These are phyloP conservation scores for Panicum virgatum DNA, from an alignment of 202 grass and related monocot genomes.

Conservation along the genomic window DNA sequence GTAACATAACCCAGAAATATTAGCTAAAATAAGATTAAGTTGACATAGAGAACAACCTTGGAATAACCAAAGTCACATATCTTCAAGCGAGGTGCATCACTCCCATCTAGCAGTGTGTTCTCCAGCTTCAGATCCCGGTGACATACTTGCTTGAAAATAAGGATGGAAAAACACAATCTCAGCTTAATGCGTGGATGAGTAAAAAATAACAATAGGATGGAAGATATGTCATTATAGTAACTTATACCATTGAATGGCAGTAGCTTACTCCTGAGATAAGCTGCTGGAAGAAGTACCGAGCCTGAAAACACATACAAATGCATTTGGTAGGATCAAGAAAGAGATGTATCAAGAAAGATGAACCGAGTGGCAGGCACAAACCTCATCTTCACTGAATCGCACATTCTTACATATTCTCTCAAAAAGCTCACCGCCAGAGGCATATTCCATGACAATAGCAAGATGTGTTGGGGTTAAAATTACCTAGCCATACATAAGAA, in stretches of 20 bases:
- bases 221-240: slow-evolving; percentile 34
- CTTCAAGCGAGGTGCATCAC: slow-evolving; percentile 89
- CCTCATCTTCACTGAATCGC: slow-evolving; percentile 96
- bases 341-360: slow-evolving; percentile 17
- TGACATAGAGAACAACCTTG: slow-evolving; percentile 58
- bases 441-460: slow-evolving; percentile 99
- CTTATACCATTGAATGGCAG: slow-evolving; percentile 79
- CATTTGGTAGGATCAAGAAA: slow-evolving; percentile 17
- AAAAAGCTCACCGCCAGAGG: slow-evolving; percentile 94
- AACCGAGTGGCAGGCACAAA: slow-evolving; percentile 26
- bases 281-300: slow-evolving; percentile 79
- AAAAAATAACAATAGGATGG: slow-evolving; percentile 23
- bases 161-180: slow-evolving; percentile 9
- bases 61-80: slow-evolving; percentile 99
- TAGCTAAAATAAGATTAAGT: slow-evolving; percentile 9
- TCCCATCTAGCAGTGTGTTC: slow-evolving; percentile 91
- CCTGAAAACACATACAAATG: slow-evolving; percentile 45
- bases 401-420: slow-evolving; percentile 94
- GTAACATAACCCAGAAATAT: not conserved
- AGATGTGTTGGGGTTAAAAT: slow-evolving; percentile 99
- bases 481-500: slow-evolving; percentile 53
- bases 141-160: slow-evolving; percentile 94
- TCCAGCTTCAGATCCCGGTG: slow-evolving; percentile 99
- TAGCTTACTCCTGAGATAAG: slow-evolving; percentile 87
- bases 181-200: not conserved